Percentiles rank a stretch among this genome's conserved stretches.
Evolutionary conservation across 768 basidiomycete species (phyloP).

Genomic region (Pulveroboletus ravenelii): DNA sequence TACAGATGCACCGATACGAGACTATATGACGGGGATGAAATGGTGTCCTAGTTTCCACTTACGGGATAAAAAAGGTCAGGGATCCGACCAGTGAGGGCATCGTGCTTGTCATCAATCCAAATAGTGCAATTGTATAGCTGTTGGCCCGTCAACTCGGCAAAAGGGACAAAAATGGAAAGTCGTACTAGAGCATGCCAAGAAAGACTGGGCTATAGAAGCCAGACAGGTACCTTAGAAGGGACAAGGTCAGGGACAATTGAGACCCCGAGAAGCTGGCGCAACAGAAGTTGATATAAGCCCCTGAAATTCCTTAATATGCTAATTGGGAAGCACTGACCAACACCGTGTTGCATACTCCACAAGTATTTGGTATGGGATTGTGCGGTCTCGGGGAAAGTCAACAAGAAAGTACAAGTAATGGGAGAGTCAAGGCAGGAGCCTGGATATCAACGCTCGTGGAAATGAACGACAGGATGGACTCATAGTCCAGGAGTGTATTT

Average conservation of each 20-base stretch:
- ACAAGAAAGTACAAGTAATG: constrained; percentile 60
- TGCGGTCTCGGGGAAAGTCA: constrained; percentile 65
- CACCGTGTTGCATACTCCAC: constrained; percentile 60
- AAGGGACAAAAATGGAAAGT: background rate
- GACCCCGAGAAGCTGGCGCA: background rate
- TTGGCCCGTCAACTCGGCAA: constrained; percentile 4
- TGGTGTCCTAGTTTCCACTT: constrained; percentile 22
- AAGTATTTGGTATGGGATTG: constrained; percentile 56
- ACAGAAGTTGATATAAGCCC: constrained; percentile 53
- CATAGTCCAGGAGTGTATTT: constrained; percentile 57
- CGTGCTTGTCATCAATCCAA: constrained; percentile 63
- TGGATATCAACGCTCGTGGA: background rate
- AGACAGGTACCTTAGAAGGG: constrained; percentile 37
- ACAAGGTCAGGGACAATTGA: constrained; percentile 7
- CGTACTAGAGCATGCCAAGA: constrained; percentile 35
- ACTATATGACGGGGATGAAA: constrained; percentile 16
- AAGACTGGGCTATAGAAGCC: constrained; percentile 35
- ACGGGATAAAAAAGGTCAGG: constrained; percentile 50
- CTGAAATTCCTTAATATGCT: constrained; percentile 28
- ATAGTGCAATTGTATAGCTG: constrained; percentile 53
- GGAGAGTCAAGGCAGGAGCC: constrained; percentile 54
- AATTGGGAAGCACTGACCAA: constrained; percentile 40
- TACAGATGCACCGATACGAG: constrained; percentile 27
- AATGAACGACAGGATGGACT: constrained; percentile 21
- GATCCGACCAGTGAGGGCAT: constrained; percentile 62